These are phyloP conservation scores for Boletellus ananiceps DNA, from an alignment of 768 basidiomycete species.

Conservation along the genomic window DNA sequence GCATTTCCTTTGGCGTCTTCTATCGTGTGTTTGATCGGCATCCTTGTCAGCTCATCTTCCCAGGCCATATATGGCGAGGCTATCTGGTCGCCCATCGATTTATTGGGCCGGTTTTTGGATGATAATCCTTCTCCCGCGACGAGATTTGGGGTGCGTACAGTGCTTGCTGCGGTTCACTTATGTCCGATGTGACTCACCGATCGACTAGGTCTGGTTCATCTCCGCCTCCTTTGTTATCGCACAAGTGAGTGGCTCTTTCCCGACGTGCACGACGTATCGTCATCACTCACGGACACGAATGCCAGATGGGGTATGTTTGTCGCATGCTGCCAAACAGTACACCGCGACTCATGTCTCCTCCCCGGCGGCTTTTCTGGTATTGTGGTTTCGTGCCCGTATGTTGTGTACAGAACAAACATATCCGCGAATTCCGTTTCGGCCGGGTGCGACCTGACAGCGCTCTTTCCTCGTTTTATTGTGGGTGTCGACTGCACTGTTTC, in stretches of 20 bases:
- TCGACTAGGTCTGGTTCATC: slow-evolving; percentile 69
- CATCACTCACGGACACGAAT: slow-evolving; percentile 6
- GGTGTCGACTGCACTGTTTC: slow-evolving; percentile 17
- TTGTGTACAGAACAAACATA: slow-evolving; percentile 57
- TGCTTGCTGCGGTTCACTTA: not conserved
- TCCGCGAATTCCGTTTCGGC: slow-evolving; percentile 81
- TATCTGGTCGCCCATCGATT: slow-evolving; percentile 75
- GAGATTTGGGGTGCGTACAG: slow-evolving; percentile 51
- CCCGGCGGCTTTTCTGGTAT: not conserved
- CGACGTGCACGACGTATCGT: slow-evolving; percentile 3
- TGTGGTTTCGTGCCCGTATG: slow-evolving; percentile 5
- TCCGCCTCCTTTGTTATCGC: slow-evolving; percentile 74
- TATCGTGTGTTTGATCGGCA: slow-evolving; percentile 72
- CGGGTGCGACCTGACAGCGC: slow-evolving; percentile 77
- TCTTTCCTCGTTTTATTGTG: slow-evolving; percentile 72
- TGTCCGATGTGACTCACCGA: slow-evolving; percentile 10
- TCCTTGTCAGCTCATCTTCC: slow-evolving; percentile 77
- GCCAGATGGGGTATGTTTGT: slow-evolving; percentile 27
- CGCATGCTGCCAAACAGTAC: not conserved
- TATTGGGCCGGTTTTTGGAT: slow-evolving; percentile 66
- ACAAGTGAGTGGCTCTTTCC: slow-evolving; percentile 39
- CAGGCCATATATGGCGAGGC: slow-evolving; percentile 71
- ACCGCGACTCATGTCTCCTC: slow-evolving; percentile 16
- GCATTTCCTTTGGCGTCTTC: slow-evolving; percentile 71
- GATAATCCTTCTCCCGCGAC: slow-evolving; percentile 57